Evolutionary conservation across 1,284 basidiomycete species (phyloP).

Genomic region (Naganishia sp.): DNA sequence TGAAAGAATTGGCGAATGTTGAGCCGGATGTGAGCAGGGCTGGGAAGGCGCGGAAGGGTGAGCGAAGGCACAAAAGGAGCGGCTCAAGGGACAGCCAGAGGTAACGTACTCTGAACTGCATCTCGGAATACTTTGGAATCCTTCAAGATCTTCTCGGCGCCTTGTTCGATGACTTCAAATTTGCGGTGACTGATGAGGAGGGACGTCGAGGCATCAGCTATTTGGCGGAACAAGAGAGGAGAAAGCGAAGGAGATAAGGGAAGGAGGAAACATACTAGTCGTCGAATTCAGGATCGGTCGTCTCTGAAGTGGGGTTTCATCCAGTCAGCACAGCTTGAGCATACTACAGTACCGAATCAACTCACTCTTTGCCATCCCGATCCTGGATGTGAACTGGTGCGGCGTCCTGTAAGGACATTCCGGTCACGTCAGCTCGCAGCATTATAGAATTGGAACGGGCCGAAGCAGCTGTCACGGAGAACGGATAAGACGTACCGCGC

Average conservation of each 20-base stretch:
- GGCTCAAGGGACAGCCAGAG: too few species aligned
- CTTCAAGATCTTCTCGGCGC: conserved; percentile 86
- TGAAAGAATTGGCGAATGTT: conserved; percentile 74
- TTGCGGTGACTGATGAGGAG: conserved; percentile 59
- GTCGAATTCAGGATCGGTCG: conserved; percentile 76
- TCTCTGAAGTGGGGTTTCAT: conserved; percentile 59
- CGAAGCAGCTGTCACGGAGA: not conserved
- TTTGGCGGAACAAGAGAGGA: not conserved
- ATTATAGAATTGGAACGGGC: conserved; percentile 12
- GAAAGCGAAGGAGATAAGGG: not conserved
- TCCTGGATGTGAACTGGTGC: conserved; percentile 77
- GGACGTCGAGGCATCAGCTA: not conserved
- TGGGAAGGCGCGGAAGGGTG: conserved; percentile 44
- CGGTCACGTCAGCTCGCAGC: conserved; percentile 43
- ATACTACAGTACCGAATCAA: not conserved
- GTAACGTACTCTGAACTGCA: conserved; percentile 66
- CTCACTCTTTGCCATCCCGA: conserved; percentile 89
- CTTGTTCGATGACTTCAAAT: conserved; percentile 74
- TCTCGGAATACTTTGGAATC: conserved; percentile 87
- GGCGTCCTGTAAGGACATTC: conserved; percentile 64
- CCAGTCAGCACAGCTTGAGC: conserved; percentile 18
- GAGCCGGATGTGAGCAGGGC: conserved; percentile 78
- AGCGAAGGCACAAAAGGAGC: conserved; percentile 29
- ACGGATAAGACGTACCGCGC: conserved; percentile 62
- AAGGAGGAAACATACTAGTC: conserved; percentile 44